A percentile compares a stretch with the other conserved stretches of the same genome.
Evolutionary conservation across 1,139 yeast species (phyloP).

Genomic region (Candida sojae): DNA sequence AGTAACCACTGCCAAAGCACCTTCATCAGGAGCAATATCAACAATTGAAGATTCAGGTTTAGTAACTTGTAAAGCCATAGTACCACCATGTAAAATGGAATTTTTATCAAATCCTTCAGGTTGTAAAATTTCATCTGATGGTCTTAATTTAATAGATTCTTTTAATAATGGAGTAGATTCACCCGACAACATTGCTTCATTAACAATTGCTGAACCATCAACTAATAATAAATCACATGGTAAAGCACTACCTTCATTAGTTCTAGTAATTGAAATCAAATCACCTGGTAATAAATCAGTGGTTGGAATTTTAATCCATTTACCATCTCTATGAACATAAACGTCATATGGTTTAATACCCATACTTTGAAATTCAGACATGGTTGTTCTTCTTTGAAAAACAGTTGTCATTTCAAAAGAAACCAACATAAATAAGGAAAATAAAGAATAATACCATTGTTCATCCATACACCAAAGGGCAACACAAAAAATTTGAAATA

Average conservation of each 20-base stretch:
- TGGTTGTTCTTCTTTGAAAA: constrained; percentile 90
- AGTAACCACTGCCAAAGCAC: constrained; percentile 87
- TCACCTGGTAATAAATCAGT: constrained; percentile 89
- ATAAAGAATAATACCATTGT: constrained; percentile 92
- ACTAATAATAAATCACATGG: constrained; percentile 93
- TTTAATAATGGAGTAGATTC: constrained; percentile 96
- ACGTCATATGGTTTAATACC: constrained; percentile 90
- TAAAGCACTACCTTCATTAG: constrained; percentile 86
- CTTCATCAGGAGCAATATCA: constrained; percentile 78
- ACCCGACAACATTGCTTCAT: constrained; percentile 98
- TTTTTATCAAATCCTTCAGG: constrained; percentile 87
- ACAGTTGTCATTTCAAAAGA: constrained; percentile 95
- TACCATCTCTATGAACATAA: constrained; percentile 66
- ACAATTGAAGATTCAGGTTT: constrained; percentile 54
- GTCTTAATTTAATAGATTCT: constrained; percentile 87
- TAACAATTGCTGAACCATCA: constrained; percentile 89
- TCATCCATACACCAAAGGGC: constrained; percentile 97
- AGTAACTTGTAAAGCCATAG: constrained; percentile 91
- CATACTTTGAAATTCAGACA: constrained; percentile 95
- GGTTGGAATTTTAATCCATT: constrained; percentile 74
- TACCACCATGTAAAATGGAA: constrained; percentile 92
- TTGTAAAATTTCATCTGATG: constrained; percentile 64
- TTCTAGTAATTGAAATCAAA: constrained; percentile 82
- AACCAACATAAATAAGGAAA: constrained; percentile 88
- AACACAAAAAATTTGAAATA: constrained; percentile 93